Conservation (phyloP, 345 rosid genomes). For the Microthlaspi erraticum region DNA sequence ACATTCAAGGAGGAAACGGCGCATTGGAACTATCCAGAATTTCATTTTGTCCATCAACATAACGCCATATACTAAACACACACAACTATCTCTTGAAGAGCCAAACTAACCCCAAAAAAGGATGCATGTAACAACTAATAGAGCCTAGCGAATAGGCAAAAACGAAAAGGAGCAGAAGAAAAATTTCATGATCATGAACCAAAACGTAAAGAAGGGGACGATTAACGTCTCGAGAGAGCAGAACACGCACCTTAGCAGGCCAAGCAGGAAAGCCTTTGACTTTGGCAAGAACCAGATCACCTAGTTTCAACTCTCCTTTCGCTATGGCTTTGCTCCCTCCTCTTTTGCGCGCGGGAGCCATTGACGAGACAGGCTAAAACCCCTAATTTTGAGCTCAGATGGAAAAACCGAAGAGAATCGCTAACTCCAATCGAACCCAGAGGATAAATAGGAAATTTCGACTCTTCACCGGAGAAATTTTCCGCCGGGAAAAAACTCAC, state of each 20-base stretch:
- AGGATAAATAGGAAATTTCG: background rate
- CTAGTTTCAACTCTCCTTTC: constrained; percentile 70
- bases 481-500: background rate
- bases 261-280: constrained; percentile 96
- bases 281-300: constrained; percentile 97
- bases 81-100: background rate
- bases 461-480: constrained; percentile 10
- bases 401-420: background rate
- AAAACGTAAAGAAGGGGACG: background rate
- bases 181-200: constrained; percentile 7
- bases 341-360: constrained; percentile 82
- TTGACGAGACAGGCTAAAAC: constrained; percentile 36
- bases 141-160: too few species aligned
- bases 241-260: constrained; percentile 88
- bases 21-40: background rate
- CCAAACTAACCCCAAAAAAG: background rate
- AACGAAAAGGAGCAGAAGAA: too few species aligned
- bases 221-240: constrained; percentile 3
- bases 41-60: background rate
- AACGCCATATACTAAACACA: constrained; percentile 3
- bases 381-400: constrained; percentile 37
- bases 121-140: background rate
- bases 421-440: background rate
- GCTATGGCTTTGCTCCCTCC: constrained; percentile 68
- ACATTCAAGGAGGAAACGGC: constrained; percentile 13